Conservation (phyloP, 1,284 basidiomycete genomes). For the Tetrapyrgos nigripes region DNA sequence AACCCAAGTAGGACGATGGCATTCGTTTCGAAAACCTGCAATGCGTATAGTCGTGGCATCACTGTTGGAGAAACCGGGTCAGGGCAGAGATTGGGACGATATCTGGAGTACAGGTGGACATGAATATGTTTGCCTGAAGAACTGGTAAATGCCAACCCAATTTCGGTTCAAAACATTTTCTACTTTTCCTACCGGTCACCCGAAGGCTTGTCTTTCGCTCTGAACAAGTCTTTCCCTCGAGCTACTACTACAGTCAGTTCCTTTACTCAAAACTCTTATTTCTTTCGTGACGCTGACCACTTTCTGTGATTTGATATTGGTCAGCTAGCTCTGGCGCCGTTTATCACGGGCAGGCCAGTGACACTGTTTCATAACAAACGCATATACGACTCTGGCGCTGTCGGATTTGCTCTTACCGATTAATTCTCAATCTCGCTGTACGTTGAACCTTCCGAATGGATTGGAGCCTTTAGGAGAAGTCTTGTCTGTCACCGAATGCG, state of each 20-base stretch:
- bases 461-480: slow-evolving; percentile 58
- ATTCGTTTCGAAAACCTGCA: slow-evolving; percentile 51
- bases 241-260: slow-evolving; percentile 58
- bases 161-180: slow-evolving; percentile 55
- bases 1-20: slow-evolving; percentile 74
- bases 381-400: slow-evolving; percentile 71
- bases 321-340: slow-evolving; percentile 80
- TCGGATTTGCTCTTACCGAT: slow-evolving; percentile 69
- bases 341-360: slow-evolving; percentile 81
- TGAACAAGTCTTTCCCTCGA: slow-evolving; percentile 49
- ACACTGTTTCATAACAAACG: slow-evolving; percentile 72
- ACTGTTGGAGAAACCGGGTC: slow-evolving; percentile 13
- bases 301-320: slow-evolving; percentile 6
- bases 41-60: slow-evolving; percentile 22
- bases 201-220: slow-evolving; percentile 62
- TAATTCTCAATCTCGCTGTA: slow-evolving; percentile 28
- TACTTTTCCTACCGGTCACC: slow-evolving; percentile 69
- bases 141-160: slow-evolving; percentile 43
- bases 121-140: slow-evolving; percentile 38
- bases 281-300: slow-evolving; percentile 6
- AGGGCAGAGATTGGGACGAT: slow-evolving; percentile 55
- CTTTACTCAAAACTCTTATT: not conserved
- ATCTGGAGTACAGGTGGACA: slow-evolving; percentile 47
- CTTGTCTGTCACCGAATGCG: slow-evolving; percentile 64
- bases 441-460: slow-evolving; percentile 54